Evolutionary conservation across 768 basidiomycete genomes (phyloP).

Genomic region (Macrocybe gigantea): DNA sequence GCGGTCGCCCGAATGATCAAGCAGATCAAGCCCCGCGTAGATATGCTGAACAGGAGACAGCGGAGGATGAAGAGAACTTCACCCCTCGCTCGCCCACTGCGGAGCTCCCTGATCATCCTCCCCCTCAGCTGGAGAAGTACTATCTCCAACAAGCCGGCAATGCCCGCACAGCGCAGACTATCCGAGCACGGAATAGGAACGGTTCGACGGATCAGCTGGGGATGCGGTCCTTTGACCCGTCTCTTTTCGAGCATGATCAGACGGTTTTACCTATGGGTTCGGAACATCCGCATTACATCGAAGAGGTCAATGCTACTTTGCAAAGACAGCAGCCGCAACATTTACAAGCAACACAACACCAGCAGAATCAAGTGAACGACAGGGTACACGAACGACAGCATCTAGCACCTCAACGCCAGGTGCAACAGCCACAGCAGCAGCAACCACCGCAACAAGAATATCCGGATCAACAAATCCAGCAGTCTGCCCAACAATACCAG

Average conservation of each 20-base stretch:
- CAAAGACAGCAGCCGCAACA: neutral
- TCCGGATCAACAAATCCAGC: neutral
- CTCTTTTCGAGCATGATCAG: constrained; percentile 42
- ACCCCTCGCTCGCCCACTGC: constrained; percentile 67
- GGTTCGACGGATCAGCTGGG: constrained; percentile 60
- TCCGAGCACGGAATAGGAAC: constrained; percentile 46
- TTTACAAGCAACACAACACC: neutral
- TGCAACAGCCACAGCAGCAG: neutral
- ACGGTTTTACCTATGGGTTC: constrained; percentile 15
- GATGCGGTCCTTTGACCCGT: constrained; percentile 52
- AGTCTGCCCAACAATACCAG: constrained; percentile 6
- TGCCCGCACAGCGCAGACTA: constrained; percentile 18
- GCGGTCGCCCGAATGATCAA: constrained; percentile 41
- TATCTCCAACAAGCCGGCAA: constrained; percentile 22
- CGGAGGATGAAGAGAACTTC: constrained; percentile 49
- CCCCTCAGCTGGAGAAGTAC: constrained; percentile 13
- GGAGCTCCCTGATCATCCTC: constrained; percentile 45
- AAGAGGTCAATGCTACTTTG: constrained; percentile 13
- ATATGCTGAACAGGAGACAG: constrained; percentile 30
- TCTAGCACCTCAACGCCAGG: constrained; percentile 5
- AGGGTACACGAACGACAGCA: neutral
- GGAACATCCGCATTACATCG: constrained; percentile 24
- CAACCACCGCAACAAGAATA: constrained; percentile 1
- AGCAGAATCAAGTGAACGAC: constrained; percentile 2
- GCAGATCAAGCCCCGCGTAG: constrained; percentile 25